Evolutionary conservation across 148 eudicot genomes (phyloP), one percentile per base, ranked within the genome.

Genomic region (Heliamphora exappendiculata): DNA sequence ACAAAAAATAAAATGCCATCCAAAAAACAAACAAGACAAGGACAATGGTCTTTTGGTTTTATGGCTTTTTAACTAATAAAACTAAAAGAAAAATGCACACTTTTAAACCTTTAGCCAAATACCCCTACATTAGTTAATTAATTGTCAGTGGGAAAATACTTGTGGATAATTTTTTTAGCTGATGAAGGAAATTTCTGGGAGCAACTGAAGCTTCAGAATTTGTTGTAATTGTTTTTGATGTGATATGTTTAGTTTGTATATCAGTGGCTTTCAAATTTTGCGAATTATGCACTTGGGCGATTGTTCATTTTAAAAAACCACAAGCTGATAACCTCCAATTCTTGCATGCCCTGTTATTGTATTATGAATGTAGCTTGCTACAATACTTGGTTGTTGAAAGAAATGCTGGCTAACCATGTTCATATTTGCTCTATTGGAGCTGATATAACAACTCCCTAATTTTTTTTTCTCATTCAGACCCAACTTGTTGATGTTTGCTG

Each of bases 401-500:
- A 49, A 67, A 39, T 67, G 7, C n/a, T 67, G 51, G 53, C n/a
- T 31, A 33, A 19, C 29, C 34, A 1, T 24, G 11, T 1, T 53
- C 28, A 37, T 72, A 17, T 36, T 13, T 24, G 33, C 49, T 5
- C 6, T n/a, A 16, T 26, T 63, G 29, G 12, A 66, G 50, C 70
- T 66, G 70, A 20, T 20, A 33, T 36, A 24, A 12, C 8, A 19
- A n/a, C 26, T 39, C 14, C 17, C 39, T 10, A 6, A 26, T 22
- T 5, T 22, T 11, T 17, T 34, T 19, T 49, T 33, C 67, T 67
- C 8, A 31, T 41, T 26, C 29, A 33, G 71, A 59, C 59, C 50
- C 69, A 1, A 69, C 20, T 29, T 39, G 59, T 68, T 70, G 51
- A 76, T 80, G 78, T 44, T 41, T 65, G 65, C 76, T 70, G 67